A percentile compares a stretch with the other conserved stretches of the same genome.
Evolutionary conservation across 345 rosid species (phyloP).

Genomic region (Kernera saxatilis): DNA sequence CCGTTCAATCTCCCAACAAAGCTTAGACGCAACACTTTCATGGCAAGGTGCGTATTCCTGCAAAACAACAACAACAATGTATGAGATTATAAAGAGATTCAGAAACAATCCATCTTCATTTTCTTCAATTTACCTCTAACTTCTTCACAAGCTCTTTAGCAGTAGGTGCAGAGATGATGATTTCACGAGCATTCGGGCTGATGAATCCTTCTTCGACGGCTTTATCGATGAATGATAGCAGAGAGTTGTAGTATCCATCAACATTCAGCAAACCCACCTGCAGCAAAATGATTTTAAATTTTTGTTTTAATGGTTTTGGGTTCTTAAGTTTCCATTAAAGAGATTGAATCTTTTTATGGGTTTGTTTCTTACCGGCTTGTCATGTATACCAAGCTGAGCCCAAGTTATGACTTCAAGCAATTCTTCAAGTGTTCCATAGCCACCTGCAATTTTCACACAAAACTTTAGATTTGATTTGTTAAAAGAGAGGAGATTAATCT

Average conservation of each 20-base stretch:
- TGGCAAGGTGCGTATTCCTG: conserved; percentile 91
- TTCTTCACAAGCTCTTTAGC: conserved; percentile 75
- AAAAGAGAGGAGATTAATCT: neutral
- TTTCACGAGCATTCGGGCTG: conserved; percentile 77
- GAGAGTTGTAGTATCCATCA: conserved; percentile 97
- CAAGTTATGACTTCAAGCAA: conserved; percentile 96
- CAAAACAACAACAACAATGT: neutral
- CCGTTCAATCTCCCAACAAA: conserved; percentile 90
- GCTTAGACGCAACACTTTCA: conserved; percentile 70
- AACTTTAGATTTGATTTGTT: neutral
- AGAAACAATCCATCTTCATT: neutral
- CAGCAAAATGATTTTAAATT: conserved; percentile 7
- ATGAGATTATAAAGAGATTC: neutral
- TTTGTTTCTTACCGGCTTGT: conserved; percentile 58
- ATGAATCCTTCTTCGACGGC: conserved; percentile 98
- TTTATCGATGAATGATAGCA: conserved; percentile 90
- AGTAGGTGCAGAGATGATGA: conserved; percentile 86
- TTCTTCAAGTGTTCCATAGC: conserved; percentile 97
- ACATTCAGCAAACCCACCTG: conserved; percentile 98
- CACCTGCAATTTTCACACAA: conserved; percentile 47
- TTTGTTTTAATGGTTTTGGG: neutral
- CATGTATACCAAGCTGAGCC: conserved; percentile 99
- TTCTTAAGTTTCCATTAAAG: neutral
- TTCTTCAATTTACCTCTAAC: conserved; percentile 58
- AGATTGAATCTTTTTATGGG: neutral